These are phyloP conservation scores for Globisporangium solare DNA, from an alignment of 352 stramenopile genomes.

Conservation along the genomic window DNA sequence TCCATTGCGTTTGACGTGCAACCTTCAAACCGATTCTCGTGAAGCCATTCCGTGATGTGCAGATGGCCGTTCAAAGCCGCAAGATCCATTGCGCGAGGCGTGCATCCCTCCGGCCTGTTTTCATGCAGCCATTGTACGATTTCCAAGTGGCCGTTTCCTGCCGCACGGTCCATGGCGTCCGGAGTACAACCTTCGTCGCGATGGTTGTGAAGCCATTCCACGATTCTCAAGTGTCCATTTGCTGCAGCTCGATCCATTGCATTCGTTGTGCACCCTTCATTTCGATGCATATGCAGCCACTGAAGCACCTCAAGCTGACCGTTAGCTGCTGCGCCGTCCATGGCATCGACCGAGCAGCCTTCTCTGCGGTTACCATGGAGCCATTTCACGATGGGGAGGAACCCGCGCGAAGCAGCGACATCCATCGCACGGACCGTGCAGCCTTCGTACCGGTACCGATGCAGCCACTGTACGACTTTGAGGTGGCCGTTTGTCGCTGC, in stretches of 20 bases:
- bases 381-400: slow-evolving; percentile 3
- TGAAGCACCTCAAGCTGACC: neutral
- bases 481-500: slow-evolving; percentile 12
- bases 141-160: slow-evolving; percentile 1
- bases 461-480: slow-evolving; percentile 8
- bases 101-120: slow-evolving; percentile 5
- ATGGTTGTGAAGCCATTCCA: slow-evolving; percentile 6
- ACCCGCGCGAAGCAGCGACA: neutral
- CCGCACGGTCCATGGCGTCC: slow-evolving; percentile 7
- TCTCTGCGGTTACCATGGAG: neutral
- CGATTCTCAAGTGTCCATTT: neutral
- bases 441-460: too few relatives aligned
- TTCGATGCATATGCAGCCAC: slow-evolving; percentile 4
- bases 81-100: slow-evolving; percentile 6
- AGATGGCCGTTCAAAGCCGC: slow-evolving; percentile 5
- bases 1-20: slow-evolving; percentile 12
- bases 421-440: too few relatives aligned
- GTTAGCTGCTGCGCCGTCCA: neutral
- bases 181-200: slow-evolving; percentile 7
- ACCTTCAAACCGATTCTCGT: slow-evolving; percentile 8
- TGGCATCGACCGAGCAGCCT: neutral
- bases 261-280: too few relatives aligned
- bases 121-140: slow-evolving; percentile 8
- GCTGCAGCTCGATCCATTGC: neutral
- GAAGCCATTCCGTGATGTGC: slow-evolving; percentile 7